Evolutionary conservation across 495 filamentous ascomycete genomes (phyloP), one percentile per base, ranked within the genome.

Genomic region (Penicillium macrosclerotiorum): DNA sequence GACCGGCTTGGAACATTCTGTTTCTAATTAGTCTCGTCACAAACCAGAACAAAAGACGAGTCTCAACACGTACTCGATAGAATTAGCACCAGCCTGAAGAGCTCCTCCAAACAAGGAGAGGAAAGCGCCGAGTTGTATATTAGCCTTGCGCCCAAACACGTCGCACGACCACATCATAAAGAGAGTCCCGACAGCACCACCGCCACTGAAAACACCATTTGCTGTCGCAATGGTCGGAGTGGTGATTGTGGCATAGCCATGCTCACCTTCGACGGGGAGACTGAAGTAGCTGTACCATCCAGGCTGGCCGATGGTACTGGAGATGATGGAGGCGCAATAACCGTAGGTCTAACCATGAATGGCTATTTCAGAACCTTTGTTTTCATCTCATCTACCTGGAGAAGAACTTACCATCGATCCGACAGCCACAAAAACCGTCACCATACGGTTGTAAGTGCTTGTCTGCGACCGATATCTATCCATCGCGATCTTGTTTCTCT

Each of bases 301-400:
- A 4, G 74, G 74, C 45, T 77, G 76, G 17, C 76, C 76, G 43
- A 80, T 70, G 0, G 75, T 78, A 32, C 73, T 75, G 13, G 61
- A 55, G 30, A 80, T 76, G 41, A 76, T 71, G 1, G 75, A 74
- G 12, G 74, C 51, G 35, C 74, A 72, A 55, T 78, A 78, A 24
- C 65, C 64, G 42, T 70, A 75, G 16, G 73, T 69, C 66, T 69
- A 29, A 17, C 4, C 5, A n/a, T 27, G 24, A 37, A 37, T n/a
- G 16, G 12, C 5, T 4, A 22, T n/a, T n/a, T 37, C 5, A 37
- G 35, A 24, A 23, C 5, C 8, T n/a, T n/a, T n/a, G n/a, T n/a
- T n/a, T n/a, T n/a, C 35, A 37, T 37, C 7, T 37, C 12, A 11
- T 9, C n/a, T n/a, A n/a, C n/a, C n/a, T n/a, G n/a, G n/a, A n/a